Base-by-base conservation (phyloP, 176 grass and related monocot genomes). In the Rhynchospora tenuis region DNA sequence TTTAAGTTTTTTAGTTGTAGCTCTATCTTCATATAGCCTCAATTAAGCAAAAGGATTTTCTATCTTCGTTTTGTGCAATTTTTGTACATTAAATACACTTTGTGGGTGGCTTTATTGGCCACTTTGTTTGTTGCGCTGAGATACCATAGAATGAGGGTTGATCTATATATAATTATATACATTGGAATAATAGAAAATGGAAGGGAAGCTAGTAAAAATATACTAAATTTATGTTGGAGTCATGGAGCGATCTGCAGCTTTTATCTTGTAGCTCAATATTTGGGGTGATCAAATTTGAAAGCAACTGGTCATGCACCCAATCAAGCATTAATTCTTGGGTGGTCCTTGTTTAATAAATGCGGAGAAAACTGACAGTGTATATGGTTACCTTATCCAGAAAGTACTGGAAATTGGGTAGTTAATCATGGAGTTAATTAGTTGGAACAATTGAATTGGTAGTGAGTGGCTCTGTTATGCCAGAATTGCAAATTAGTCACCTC, bases 231-330 rank as follows among this genome's bases (percentile, higher is more conserved):
- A 58, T 58, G 31, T 45, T 45, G 33, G 33, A 38, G 33, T 38
- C 33, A 72, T 71, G 19, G 17, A 20, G 19, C 8, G 43, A 47
- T 73, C 43, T 73, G 9, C n/a, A 73, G 20, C 20, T 45, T 7
- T 46, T 73, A 73, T 73, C 69, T 14, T 73, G 69, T 73, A 12
- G 43, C 43, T 73, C 43, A 73, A 23, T 47, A 47, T 73, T 28
- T 3, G 4, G 69, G 44, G n/a, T 22, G 19, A 48, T 72, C 1
- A 5, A 52, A 73, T 24, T 73, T 73, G 69, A 48, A 73, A 73
- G 44, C 69, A 73, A 73, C 69, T 23, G 69, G 69, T 73, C 69
- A 73, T 23, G 48, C 43, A 72, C 69, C 69, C n/a, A 46, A 73
- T 73, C 44, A 17, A 48, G 69, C 69, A 73, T 73, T 47, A 48